Evolutionary conservation across 163 green algal genomes (phyloP), one percentile per base, ranked within the genome.

Genomic region (Coccomyxa subellipsoidea): DNA sequence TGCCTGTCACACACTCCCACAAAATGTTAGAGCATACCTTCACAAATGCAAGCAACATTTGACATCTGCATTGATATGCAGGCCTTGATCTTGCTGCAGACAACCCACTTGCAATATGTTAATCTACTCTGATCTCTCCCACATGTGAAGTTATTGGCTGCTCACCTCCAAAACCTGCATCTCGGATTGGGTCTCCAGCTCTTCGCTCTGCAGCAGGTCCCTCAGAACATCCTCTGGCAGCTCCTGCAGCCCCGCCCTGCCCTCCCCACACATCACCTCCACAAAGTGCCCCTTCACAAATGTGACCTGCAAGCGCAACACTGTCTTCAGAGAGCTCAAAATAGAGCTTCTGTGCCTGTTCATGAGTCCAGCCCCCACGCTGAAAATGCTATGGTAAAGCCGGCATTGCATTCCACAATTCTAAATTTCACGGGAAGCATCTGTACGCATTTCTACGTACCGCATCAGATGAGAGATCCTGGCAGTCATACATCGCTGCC

Each of bases 121-220:
- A n/a, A n/a, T n/a, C n/a, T n/a, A n/a, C n/a, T n/a, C n/a, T n/a
- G n/a, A n/a, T n/a, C n/a, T n/a, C n/a, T n/a, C n/a, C n/a, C n/a
- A n/a, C n/a, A n/a, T n/a, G n/a, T n/a, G n/a, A n/a, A n/a, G n/a
- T n/a, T n/a, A n/a, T n/a, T n/a, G n/a, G 27, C 31, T 39, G 21
- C 73, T 0, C 38, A 79, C 73, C 73, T 59, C 31, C 21, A 79
- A 23, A 2, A 59, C 37, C 23, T 54, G 12, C 10, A 36, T 32
- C 73, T 79, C 73, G 18, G 37, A 69, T 5, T 34, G 25, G 10
- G 37, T 79, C 36, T 54, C 73, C 36, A 79, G 73, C 73, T 38
- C 73, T 37, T 79, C 73, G 38, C 73, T 79, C 23, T 66, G 36
- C 73, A 79, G 37, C 37, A 79, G 73, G 10, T 66, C 37, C 73